A percentile compares a stretch with the other conserved stretches of the same genome.
phyloP scores from a whole-genome alignment of 345 rosid genomes.

The Gossypium thurberi region DNA sequence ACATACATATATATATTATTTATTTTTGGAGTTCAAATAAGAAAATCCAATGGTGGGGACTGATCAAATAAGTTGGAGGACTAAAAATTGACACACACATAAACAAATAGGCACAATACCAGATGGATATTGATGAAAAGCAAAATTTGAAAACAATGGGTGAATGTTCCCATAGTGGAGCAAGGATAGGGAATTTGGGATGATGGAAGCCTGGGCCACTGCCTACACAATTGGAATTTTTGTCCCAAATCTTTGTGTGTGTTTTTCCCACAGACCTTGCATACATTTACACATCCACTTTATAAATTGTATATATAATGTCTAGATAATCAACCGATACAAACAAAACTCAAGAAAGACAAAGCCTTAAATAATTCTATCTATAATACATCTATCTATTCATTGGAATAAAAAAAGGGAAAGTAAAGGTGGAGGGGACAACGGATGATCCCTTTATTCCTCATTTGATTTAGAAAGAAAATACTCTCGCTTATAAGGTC shows the following conservation, averaged over 20 bases:
- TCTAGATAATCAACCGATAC: not conserved
- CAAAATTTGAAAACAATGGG: conserved; percentile 18
- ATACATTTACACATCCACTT: not conserved
- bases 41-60: conserved; percentile 16
- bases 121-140: not conserved
- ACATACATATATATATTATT: no score
- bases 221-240: conserved; percentile 21
- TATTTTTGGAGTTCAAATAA: no score
- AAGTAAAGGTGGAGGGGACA: conserved; percentile 20
- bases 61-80: not conserved
- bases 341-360: conserved; percentile 28
- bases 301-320: not conserved
- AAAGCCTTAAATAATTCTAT: conserved; percentile 13
- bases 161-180: conserved; percentile 14
- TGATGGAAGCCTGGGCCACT: conserved; percentile 17
- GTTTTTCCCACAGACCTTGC: not conserved
- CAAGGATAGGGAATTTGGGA: conserved; percentile 16
- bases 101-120: not conserved
- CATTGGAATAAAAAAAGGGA: not conserved
- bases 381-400: not conserved
- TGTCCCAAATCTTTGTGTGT: conserved; percentile 28
- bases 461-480: conserved; percentile 13
- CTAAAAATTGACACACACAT: not conserved
- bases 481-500: not conserved
- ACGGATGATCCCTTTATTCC: conserved; percentile 14